Base-by-base conservation (phyloP, 1,284 basidiomycete species). In the Moesziomyces parantarcticus region DNA sequence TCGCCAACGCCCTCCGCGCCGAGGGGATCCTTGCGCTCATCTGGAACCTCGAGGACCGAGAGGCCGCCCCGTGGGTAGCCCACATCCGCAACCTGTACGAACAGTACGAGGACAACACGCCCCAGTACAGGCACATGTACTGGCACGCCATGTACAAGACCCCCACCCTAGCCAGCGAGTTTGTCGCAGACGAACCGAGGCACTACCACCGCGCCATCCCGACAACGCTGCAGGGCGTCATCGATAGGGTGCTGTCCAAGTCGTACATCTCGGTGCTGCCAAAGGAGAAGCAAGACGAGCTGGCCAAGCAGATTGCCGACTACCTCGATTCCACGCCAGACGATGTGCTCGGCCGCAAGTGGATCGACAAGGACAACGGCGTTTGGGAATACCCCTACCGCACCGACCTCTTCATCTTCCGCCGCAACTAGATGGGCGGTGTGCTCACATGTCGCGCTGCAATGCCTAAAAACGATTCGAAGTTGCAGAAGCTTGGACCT, bases 1-100 rank as follows among this genome's bases (percentile, higher is more conserved):
- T 64, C 10, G 73, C 78, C 0, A 50, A 66, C 21, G 51, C 70
- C 1, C 67, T 82, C 14, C 67, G 75, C 16, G 53, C 65, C 13
- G 55, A 68, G 11, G 80, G 80, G 5, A 55, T 70, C 14, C 61
- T 82, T 13, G 79, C 79, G 16, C 63, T 82, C 26, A 53, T 81
- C 32, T 82, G 80, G 80, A 82, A 82, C 57, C 49, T 82, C 26
- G 80, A 82, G 54, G 77, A 81, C 58, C 55, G 77, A 25, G 75
- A 80, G 7, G 76, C 75, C 0, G 80, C 80, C 3, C 54, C 65
- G 3, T 82, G 80, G 80, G 77, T 81, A 0, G 78, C 66, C 0
- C 48, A 74, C n/a, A 58, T 80, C 11, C 56, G 80, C 18, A 75
- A 81, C 39, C 50, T 75, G 4, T 82, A 81, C 58, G 80, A 82